Conservation (phyloP, 768 basidiomycete genomes). For the Tremella yokohamensis region DNA sequence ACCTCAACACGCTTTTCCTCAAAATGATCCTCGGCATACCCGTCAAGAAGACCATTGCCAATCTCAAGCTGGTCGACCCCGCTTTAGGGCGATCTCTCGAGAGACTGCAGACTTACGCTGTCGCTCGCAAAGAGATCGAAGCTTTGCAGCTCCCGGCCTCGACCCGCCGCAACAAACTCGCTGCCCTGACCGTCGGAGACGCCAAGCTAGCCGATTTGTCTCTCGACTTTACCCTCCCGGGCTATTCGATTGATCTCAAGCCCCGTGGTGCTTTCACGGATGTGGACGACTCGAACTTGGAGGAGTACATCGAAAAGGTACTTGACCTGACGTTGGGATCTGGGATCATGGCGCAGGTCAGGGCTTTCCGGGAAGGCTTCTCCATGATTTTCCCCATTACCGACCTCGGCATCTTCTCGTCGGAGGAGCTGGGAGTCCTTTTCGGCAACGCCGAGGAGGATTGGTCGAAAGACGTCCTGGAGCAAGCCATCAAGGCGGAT, state of each 20-base stretch:
- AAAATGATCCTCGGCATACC: constrained; percentile 83
- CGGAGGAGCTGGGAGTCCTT: constrained; percentile 90
- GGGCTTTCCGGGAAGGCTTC: constrained; percentile 74
- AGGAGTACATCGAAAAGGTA: constrained; percentile 82
- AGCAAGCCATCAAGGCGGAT: constrained; percentile 89
- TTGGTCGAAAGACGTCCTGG: constrained; percentile 84
- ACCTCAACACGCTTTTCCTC: constrained; percentile 92
- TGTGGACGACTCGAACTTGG: constrained; percentile 82
- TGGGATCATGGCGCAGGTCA: constrained; percentile 72
- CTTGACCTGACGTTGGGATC: constrained; percentile 81
- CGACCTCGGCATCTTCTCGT: constrained; percentile 86
- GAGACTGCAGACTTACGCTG: constrained; percentile 62
- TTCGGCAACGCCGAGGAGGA: constrained; percentile 98
- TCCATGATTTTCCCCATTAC: constrained; percentile 83
- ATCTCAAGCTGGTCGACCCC: constrained; percentile 79
- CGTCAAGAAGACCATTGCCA: constrained; percentile 75
- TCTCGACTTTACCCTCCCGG: constrained; percentile 94
- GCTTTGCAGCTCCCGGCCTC: constrained; percentile 37
- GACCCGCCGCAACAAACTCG: constrained; percentile 40
- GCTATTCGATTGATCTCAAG: constrained; percentile 89
- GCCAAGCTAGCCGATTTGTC: constrained; percentile 78
- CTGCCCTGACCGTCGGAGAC: constrained; percentile 49
- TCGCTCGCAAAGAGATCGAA: constrained; percentile 56
- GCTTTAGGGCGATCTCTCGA: constrained; percentile 79
- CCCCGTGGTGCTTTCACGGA: constrained; percentile 71